Base-by-base conservation (phyloP, 306 rosid species). In the Alnus glutinosa region DNA sequence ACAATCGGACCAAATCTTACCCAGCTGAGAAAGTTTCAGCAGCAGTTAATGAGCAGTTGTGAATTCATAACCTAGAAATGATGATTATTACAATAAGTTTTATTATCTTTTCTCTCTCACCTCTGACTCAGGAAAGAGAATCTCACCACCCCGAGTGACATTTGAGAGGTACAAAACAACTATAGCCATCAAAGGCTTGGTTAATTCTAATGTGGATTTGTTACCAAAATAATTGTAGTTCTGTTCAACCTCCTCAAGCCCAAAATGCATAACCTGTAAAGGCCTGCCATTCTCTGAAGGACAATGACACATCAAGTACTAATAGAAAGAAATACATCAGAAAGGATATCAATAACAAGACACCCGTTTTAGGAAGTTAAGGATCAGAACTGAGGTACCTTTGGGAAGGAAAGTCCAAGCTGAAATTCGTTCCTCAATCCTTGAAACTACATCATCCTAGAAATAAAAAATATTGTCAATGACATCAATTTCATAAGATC, bases 331-430 rank as follows among this genome's bases (percentile, higher is more conserved):
- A 46, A 50, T 28, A 34, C 9, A 37, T 79, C 42, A 76, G 77
- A 70, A 48, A 76, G 76, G 16, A 57, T 71, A 47, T 50, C 51
- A 48, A 28, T 50, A 72, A 50, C 18, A 67, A 39, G 73, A 28
- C 73, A 77, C 46, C 62, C 28, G 16, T 28, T 42, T 58, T 49
- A 52, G 57, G 58, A 37, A 30, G 51, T 28, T 55, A 73, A 71
- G 66, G 69, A 39, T 37, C 36, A 46, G 66, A 55, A 80, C 64
- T 34, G 46, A 50, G 55, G 54, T 87, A 94, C 98, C 98, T 94
- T 89, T 89, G 28, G 97, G 97, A 84, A 90, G 96, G 72, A 94
- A 87, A 81, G 97, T 90, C 97, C 98, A 94, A 62, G 82, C 79
- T 32, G 97, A 90, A 78, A 94, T 78, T 83, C 92, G 88, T 86